Evolutionary conservation across 2,329 filamentous ascomycete genomes (phyloP).

Genomic region (Grosmannia penicillata): DNA sequence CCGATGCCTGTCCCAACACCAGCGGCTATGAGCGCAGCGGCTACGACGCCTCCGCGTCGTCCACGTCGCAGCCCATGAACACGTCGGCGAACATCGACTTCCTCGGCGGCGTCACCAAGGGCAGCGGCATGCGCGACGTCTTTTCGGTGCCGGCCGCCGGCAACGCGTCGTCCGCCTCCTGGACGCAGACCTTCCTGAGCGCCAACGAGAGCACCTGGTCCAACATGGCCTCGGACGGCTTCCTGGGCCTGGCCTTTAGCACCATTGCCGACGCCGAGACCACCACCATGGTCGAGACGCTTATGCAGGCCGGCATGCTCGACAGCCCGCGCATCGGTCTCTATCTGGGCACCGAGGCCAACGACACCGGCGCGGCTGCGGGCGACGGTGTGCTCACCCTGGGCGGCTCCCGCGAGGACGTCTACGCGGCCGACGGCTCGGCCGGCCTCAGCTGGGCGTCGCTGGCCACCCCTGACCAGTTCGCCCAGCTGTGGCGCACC

Average conservation of each 20-base stretch:
- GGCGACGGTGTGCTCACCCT: slow-evolving; percentile 2
- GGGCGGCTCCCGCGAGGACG: slow-evolving; percentile 16
- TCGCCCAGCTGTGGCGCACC: slow-evolving; percentile 18
- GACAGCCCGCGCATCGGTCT: slow-evolving; percentile 17
- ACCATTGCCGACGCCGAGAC: slow-evolving; percentile 17
- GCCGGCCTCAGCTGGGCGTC: slow-evolving; percentile 3
- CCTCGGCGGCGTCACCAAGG: slow-evolving; percentile 16
- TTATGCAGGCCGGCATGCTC: slow-evolving; percentile 16
- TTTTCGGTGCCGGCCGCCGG: slow-evolving; percentile 10
- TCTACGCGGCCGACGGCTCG: slow-evolving; percentile 15
- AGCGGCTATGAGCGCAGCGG: slow-evolving; percentile 14
- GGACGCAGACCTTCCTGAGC: slow-evolving; percentile 17
- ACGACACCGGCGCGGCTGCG: slow-evolving; percentile 16
- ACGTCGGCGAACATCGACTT: slow-evolving; percentile 14
- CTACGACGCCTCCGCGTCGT: slow-evolving; percentile 15
- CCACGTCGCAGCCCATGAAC: slow-evolving; percentile 12
- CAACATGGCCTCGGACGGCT: slow-evolving; percentile 17
- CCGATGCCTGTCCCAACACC: slow-evolving; percentile 12
- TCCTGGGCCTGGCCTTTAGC: slow-evolving; percentile 20
- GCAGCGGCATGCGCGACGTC: slow-evolving; percentile 14
- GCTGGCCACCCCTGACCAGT: slow-evolving; percentile 2
- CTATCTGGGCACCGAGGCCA: neutral
- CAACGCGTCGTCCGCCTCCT: slow-evolving; percentile 10
- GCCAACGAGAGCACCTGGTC: slow-evolving; percentile 17
- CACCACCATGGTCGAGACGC: slow-evolving; percentile 17